Percentiles rank a stretch among this genome's conserved stretches.
phyloP scores from a whole-genome alignment of 805 yeast species.

The Myxozyma sirexii region DNA sequence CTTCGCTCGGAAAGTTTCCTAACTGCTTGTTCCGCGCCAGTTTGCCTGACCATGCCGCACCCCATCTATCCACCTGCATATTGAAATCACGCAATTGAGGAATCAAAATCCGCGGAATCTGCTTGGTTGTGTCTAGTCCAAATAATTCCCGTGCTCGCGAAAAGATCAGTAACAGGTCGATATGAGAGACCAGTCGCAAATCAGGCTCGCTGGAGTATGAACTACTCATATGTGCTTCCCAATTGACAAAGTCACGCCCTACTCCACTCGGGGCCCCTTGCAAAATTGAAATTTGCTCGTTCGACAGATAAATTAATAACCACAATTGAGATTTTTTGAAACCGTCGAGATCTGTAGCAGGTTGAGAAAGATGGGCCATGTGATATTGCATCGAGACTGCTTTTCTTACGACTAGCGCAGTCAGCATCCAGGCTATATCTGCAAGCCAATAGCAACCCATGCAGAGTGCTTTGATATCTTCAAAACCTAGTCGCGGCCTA shows the following conservation, averaged over 20 bases:
- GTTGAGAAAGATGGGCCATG: slow-evolving; percentile 22
- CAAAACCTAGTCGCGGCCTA: slow-evolving; percentile 24
- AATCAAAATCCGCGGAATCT: slow-evolving; percentile 8
- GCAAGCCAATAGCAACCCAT: slow-evolving; percentile 28
- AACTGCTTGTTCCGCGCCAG: slow-evolving; percentile 19
- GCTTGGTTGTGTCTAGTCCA: slow-evolving; percentile 24
- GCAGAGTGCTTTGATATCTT: slow-evolving; percentile 24
- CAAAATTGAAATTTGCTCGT: slow-evolving; percentile 25
- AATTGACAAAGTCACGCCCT: slow-evolving; percentile 18
- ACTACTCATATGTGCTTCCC: slow-evolving; percentile 24
- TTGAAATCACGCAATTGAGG: slow-evolving; percentile 22
- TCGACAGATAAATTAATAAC: slow-evolving; percentile 21
- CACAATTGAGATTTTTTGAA: slow-evolving; percentile 19
- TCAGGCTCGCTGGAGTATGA: slow-evolving; percentile 20
- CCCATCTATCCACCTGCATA: slow-evolving; percentile 26
- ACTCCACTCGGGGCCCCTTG: slow-evolving; percentile 28
- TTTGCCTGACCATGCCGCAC: slow-evolving; percentile 26
- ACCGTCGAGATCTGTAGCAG: slow-evolving; percentile 14
- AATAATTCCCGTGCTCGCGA: slow-evolving; percentile 23
- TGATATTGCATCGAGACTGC: slow-evolving; percentile 29
- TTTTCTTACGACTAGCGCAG: slow-evolving; percentile 18
- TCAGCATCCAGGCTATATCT: slow-evolving; percentile 29
- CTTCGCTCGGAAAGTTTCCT: slow-evolving; percentile 28
- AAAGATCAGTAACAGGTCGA: slow-evolving; percentile 20
- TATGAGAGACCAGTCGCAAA: slow-evolving; percentile 20